These are phyloP conservation scores for Juglanconis sp. DNA, from an alignment of 2,329 filamentous ascomycete genomes.

Conservation along the genomic window DNA sequence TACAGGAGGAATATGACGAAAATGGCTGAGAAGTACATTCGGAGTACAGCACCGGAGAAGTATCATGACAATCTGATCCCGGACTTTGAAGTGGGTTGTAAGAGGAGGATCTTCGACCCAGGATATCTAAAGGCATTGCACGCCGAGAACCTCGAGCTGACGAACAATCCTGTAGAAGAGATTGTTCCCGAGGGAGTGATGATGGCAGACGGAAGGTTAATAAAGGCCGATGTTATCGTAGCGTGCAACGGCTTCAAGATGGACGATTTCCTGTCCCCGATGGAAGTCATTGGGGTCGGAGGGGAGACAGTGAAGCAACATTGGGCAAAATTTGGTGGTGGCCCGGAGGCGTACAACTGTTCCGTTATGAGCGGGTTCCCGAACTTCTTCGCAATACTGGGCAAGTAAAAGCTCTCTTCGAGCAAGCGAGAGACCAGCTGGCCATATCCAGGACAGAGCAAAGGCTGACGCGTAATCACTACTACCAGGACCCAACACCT, in stretches of 20 bases:
- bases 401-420: constrained; percentile 21
- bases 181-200: constrained; percentile 41
- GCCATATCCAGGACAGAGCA: not conserved
- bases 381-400: constrained; percentile 63
- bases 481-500: constrained; percentile 54
- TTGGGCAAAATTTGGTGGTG: constrained; percentile 55
- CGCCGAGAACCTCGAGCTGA: constrained; percentile 42
- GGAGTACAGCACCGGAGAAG: constrained; percentile 48
- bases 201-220: constrained; percentile 33
- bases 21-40: constrained; percentile 38
- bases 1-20: constrained; percentile 36
- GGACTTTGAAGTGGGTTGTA: constrained; percentile 61
- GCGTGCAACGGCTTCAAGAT: constrained; percentile 61
- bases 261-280: constrained; percentile 49
- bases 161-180: constrained; percentile 45
- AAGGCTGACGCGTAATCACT: not conserved
- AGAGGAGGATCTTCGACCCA: constrained; percentile 59
- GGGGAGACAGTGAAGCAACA: constrained; percentile 50
- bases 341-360: constrained; percentile 59
- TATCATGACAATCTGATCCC: constrained; percentile 62
- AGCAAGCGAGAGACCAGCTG: not conserved
- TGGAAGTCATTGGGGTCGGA: constrained; percentile 49
- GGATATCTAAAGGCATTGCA: constrained; percentile 53
- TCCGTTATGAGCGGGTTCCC: constrained; percentile 58
- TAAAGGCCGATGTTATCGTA: constrained; percentile 57